These are phyloP conservation scores for Trichoderma simmonsii DNA, from an alignment of 2,329 filamentous ascomycete species.

Conservation along the genomic window DNA sequence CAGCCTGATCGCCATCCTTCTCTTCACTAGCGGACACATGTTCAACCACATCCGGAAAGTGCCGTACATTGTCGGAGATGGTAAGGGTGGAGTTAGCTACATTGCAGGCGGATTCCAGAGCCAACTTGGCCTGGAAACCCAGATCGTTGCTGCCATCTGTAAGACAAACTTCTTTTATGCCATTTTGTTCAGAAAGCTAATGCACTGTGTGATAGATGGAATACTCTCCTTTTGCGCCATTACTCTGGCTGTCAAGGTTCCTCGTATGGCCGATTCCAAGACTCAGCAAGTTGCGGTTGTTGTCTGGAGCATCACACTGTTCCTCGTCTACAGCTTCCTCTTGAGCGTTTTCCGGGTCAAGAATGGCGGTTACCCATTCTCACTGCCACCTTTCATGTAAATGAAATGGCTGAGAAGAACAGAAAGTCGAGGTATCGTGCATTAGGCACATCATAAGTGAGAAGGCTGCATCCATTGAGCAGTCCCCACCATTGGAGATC, in stretches of 20 bases:
- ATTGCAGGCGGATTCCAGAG: constrained; percentile 91
- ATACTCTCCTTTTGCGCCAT: constrained; percentile 87
- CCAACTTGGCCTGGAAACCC: constrained; percentile 91
- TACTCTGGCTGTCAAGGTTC: constrained; percentile 85
- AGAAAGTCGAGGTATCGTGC: not conserved
- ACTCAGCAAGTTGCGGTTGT: constrained; percentile 79
- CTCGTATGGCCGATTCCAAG: constrained; percentile 75
- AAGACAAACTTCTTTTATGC: constrained; percentile 41
- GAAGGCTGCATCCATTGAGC: not conserved
- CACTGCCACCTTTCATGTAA: constrained; percentile 79
- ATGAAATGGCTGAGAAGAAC: not conserved
- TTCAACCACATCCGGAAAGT: constrained; percentile 98
- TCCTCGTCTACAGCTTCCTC: constrained; percentile 88
- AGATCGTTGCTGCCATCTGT: constrained; percentile 93
- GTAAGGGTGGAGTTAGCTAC: constrained; percentile 81
- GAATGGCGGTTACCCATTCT: constrained; percentile 94
- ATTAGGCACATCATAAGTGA: not conserved
- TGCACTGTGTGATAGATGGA: constrained; percentile 47
- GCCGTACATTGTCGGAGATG: constrained; percentile 84
- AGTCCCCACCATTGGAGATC: not conserved
- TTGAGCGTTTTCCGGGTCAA: constrained; percentile 92
- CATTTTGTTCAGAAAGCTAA: constrained; percentile 23
- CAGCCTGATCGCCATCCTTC: constrained; percentile 81
- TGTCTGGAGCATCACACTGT: constrained; percentile 72
- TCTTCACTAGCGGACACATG: constrained; percentile 98